A percentile compares a stretch with the other conserved stretches of the same genome.
Evolutionary conservation across 257 asterid species (phyloP).

Genomic region (Solanum tarapatanum): DNA sequence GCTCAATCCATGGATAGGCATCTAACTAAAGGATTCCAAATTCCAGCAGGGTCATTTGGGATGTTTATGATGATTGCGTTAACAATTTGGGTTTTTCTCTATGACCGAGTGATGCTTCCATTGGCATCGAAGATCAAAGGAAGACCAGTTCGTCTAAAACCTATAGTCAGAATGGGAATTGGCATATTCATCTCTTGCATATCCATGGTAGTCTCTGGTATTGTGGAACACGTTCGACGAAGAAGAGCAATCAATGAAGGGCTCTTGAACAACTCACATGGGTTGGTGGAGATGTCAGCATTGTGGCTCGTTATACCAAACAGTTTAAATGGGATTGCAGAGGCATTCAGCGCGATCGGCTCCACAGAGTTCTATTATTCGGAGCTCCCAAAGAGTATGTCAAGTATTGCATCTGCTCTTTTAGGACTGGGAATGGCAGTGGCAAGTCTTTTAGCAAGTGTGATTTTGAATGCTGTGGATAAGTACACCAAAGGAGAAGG

Average conservation of each 20-base stretch:
- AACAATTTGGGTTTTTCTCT: constrained; percentile 34
- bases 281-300: constrained; percentile 38
- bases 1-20: constrained; percentile 1
- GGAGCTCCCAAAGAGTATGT: constrained; percentile 53
- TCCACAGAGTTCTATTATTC: constrained; percentile 54
- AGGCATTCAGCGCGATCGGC: constrained; percentile 42
- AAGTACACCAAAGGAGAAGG: too few species aligned
- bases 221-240: constrained; percentile 36
- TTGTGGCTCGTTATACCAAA: constrained; percentile 54
- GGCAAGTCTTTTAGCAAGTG: constrained; percentile 36
- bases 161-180: constrained; percentile 46
- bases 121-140: constrained; percentile 36
- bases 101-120: constrained; percentile 41
- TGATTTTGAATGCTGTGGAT: too few species aligned
- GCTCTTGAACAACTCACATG: constrained; percentile 21
- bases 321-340: constrained; percentile 40
- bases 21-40: not conserved
- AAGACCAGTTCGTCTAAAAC: constrained; percentile 22
- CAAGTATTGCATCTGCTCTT: constrained; percentile 41
- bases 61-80: constrained; percentile 16
- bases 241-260: constrained; percentile 36
- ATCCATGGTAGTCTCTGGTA: constrained; percentile 40
- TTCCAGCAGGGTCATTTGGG: not conserved
- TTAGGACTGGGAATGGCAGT: constrained; percentile 44
- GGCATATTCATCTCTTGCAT: constrained; percentile 35